These are phyloP conservation scores for Ambrosia artemisiifolia DNA, from an alignment of 129 eudicot genomes.

Conservation along the genomic window DNA sequence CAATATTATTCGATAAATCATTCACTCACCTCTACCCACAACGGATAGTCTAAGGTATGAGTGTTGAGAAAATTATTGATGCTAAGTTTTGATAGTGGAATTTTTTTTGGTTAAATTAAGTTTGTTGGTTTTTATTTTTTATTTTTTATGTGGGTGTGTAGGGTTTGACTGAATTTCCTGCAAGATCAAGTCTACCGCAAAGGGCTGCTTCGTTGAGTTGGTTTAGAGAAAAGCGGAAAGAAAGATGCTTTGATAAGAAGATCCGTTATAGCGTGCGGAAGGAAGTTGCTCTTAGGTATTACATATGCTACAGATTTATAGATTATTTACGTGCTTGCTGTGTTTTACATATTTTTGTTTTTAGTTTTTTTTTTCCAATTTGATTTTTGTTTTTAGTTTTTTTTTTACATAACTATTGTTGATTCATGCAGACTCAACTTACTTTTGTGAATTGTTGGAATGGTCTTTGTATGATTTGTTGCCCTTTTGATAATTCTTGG, in stretches of 20 bases:
- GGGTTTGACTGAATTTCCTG: too few relatives aligned
- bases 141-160: slow-evolving; percentile 40
- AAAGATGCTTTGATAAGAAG: slow-evolving; percentile 90
- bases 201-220: slow-evolving; percentile 70
- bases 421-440: not conserved
- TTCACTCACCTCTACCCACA: too few relatives aligned
- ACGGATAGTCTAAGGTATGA: too few relatives aligned
- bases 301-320: not conserved
- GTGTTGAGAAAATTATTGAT: not conserved
- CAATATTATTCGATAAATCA: too few relatives aligned
- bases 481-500: too few relatives aligned
- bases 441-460: slow-evolving; percentile 13
- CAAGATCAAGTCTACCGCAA: too few relatives aligned
- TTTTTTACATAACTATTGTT: not conserved
- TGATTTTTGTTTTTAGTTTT: too few relatives aligned
- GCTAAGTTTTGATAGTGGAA: not conserved
- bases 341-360: slow-evolving; percentile 14
- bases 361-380: too few relatives aligned
- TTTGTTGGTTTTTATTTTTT: slow-evolving; percentile 4
- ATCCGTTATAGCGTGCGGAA: slow-evolving; percentile 86
- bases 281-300: slow-evolving; percentile 43
- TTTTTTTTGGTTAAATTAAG: not conserved
- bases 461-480: too few relatives aligned
- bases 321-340: not conserved
- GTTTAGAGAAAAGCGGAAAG: slow-evolving; percentile 91